A percentile compares a stretch with the other conserved stretches of the same genome.
phyloP scores from a whole-genome alignment of 345 rosid genomes.

The Ricinus communis region DNA sequence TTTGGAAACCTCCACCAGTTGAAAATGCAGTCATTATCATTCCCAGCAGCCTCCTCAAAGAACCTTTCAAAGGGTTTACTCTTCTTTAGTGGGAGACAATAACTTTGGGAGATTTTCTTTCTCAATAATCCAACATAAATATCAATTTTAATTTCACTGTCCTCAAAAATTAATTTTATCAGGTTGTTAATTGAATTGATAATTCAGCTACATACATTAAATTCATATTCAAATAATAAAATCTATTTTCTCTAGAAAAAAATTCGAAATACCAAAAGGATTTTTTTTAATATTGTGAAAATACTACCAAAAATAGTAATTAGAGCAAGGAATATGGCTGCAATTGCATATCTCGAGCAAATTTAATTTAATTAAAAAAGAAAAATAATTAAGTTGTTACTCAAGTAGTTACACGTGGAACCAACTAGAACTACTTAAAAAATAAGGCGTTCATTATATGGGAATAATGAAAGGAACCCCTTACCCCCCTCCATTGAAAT shows the following conservation, averaged over 20 bases:
- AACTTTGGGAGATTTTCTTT: neutral
- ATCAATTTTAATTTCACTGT: neutral
- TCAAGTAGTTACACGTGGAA: neutral
- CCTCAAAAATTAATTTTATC: neutral
- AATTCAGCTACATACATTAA: too few species aligned
- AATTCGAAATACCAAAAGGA: too few species aligned
- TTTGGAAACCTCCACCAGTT: constrained; percentile 21
- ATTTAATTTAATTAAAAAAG: too few species aligned
- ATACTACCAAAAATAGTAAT: too few species aligned
- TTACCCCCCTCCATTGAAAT: too few species aligned
- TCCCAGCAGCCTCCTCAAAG: constrained; percentile 12
- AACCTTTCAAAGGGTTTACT: constrained; percentile 8
- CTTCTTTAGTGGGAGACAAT: constrained; percentile 28
- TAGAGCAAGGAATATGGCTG: too few species aligned
- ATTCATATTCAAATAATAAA: too few species aligned
- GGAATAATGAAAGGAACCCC: neutral
- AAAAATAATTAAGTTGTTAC: too few species aligned
- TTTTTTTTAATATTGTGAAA: too few species aligned
- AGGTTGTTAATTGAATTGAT: neutral
- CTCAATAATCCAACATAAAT: neutral
- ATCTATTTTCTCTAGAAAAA: too few species aligned
- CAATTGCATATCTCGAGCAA: too few species aligned
- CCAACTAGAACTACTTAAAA: neutral
- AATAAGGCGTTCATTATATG: neutral
- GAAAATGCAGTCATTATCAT: constrained; percentile 30